Percentiles rank a stretch among this genome's conserved stretches.
Evolutionary conservation across 2,329 filamentous ascomycete species (phyloP).

Genomic region (Colletotrichum abscissum): DNA sequence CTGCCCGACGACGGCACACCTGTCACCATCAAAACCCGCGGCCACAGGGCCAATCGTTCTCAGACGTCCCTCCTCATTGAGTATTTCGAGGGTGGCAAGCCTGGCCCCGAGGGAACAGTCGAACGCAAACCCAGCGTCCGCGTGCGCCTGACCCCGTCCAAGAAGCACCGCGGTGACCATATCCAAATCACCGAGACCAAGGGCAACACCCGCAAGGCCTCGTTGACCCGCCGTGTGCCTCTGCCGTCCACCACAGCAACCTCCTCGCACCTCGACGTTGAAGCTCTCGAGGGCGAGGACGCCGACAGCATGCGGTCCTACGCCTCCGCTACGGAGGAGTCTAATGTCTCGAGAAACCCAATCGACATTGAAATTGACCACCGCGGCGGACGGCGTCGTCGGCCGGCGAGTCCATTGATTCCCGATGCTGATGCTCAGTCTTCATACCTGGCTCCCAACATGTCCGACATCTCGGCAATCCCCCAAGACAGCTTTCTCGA

Average conservation of each 20-base stretch:
- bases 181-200: slow-evolving; percentile 89
- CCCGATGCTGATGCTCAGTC: slow-evolving; percentile 66
- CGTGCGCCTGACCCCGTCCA: slow-evolving; percentile 83
- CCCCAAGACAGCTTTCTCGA: slow-evolving; percentile 72
- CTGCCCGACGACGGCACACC: slow-evolving; percentile 89
- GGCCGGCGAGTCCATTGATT: slow-evolving; percentile 75
- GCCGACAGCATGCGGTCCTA: slow-evolving; percentile 77
- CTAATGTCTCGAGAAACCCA: slow-evolving; percentile 79
- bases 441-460: slow-evolving; percentile 72
- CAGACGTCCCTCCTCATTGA: slow-evolving; percentile 95
- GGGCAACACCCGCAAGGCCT: slow-evolving; percentile 74
- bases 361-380: slow-evolving; percentile 91
- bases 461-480: slow-evolving; percentile 88
- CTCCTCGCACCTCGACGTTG: slow-evolving; percentile 53
- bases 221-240: slow-evolving; percentile 65
- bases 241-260: slow-evolving; percentile 53
- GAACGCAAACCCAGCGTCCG: slow-evolving; percentile 84
- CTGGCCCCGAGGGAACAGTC: slow-evolving; percentile 58
- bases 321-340: slow-evolving; percentile 83
- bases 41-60: slow-evolving; percentile 70
- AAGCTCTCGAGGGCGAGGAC: slow-evolving; percentile 66
- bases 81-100: slow-evolving; percentile 88
- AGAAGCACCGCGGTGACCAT: slow-evolving; percentile 76
- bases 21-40: slow-evolving; percentile 87
- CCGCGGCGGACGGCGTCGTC: slow-evolving; percentile 62